A percentile compares a stretch with the other conserved stretches of the same genome.
phyloP scores from a whole-genome alignment of 2,329 filamentous ascomycete genomes.

The Pezizomycotina sp. region DNA sequence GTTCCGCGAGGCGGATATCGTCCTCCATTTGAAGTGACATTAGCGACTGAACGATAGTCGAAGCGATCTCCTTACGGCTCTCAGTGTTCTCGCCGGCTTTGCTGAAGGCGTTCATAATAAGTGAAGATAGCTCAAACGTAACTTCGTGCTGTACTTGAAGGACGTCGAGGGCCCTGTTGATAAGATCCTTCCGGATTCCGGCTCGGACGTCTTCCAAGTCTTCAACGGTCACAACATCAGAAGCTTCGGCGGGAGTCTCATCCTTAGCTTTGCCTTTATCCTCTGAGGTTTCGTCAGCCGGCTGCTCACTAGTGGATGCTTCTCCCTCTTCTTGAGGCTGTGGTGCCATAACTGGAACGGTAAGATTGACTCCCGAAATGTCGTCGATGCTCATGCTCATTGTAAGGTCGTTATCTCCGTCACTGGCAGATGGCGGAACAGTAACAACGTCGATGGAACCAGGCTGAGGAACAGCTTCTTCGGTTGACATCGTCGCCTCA shows the following conservation, averaged over 20 bases:
- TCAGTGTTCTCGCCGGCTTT: conserved; percentile 43
- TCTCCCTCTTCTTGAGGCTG: conserved; percentile 7
- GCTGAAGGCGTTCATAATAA: conserved; percentile 56
- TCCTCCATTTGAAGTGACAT: conserved; percentile 49
- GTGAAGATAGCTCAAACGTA: conserved; percentile 77
- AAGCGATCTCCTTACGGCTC: conserved; percentile 56
- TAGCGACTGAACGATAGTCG: conserved; percentile 68
- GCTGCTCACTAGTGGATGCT: conserved; percentile 6
- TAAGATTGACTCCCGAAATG: conserved; percentile 22
- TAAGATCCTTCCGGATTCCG: conserved; percentile 56
- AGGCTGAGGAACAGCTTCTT: background rate
- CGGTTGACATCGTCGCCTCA: too few species aligned
- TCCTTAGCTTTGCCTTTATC: conserved; percentile 25
- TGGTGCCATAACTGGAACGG: conserved; percentile 12
- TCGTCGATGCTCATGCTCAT: conserved; percentile 33
- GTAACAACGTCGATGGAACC: conserved; percentile 24
- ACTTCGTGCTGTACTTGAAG: conserved; percentile 74
- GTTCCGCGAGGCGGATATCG: conserved; percentile 36
- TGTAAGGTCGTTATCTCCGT: conserved; percentile 27
- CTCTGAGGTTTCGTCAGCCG: conserved; percentile 8
- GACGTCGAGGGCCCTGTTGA: conserved; percentile 79
- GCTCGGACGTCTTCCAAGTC: conserved; percentile 61
- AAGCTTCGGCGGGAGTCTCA: conserved; percentile 5
- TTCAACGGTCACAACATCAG: conserved; percentile 46
- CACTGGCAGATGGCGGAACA: conserved; percentile 9